A percentile compares a stretch with the other conserved stretches of the same genome.
phyloP scores from a whole-genome alignment of 164 flowering plant species.

The Vitis rupestris region DNA sequence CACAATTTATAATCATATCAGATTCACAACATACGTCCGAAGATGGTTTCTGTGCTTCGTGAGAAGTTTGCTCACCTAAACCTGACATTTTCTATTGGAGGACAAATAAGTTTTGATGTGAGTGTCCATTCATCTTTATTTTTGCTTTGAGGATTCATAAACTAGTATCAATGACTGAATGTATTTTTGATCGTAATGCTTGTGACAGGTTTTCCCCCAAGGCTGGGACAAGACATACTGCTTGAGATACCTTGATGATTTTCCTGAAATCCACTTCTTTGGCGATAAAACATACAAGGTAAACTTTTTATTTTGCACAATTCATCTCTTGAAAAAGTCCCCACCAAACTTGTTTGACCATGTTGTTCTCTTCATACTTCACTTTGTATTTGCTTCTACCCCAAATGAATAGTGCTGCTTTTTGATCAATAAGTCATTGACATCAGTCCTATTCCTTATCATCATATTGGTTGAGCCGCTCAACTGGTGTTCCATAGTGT shows the following conservation, averaged over 20 bases:
- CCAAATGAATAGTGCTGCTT: too few species aligned
- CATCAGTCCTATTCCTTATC: background rate
- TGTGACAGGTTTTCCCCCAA: conserved; percentile 80
- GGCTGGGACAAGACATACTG: conserved; percentile 99
- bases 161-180: background rate
- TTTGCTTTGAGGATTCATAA: background rate
- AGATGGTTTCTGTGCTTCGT: conserved; percentile 82
- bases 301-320: background rate
- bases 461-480: background rate
- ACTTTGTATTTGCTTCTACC: too few species aligned
- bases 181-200: conserved; percentile 11
- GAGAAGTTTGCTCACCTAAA: conserved; percentile 90
- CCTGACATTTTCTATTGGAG: conserved; percentile 95
- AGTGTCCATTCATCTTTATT: conserved; percentile 24
- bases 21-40: conserved; percentile 82
- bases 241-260: conserved; percentile 79
- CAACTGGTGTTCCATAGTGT: background rate
- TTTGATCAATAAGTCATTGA: too few species aligned
- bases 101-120: conserved; percentile 98
- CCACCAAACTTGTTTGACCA: too few species aligned
- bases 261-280: conserved; percentile 90
- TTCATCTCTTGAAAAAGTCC: background rate
- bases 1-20: conserved; percentile 23
- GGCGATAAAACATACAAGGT: conserved; percentile 99
- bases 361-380: background rate